A percentile compares a stretch with the other conserved stretches of the same genome.
These are phyloP conservation scores for Leccinum imitatum DNA, from an alignment of 768 basidiomycete species.

Conservation along the genomic window DNA sequence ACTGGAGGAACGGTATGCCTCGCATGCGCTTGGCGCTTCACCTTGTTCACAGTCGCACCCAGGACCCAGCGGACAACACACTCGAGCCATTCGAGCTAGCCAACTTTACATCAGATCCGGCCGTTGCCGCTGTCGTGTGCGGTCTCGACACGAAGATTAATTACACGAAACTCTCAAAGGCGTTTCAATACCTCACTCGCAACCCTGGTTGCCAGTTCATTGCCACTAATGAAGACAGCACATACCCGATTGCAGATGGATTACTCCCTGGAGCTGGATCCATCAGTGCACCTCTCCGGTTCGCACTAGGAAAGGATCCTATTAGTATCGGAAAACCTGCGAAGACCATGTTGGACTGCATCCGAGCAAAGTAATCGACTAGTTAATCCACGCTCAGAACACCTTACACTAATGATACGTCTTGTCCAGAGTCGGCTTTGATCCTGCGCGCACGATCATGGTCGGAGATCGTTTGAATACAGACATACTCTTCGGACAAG, in stretches of 20 bases:
- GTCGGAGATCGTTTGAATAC: conserved; percentile 94
- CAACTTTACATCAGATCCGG: conserved; percentile 70
- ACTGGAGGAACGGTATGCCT: conserved; percentile 80
- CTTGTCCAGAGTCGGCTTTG: conserved; percentile 69
- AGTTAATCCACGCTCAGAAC: not conserved
- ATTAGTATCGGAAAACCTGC: conserved; percentile 90
- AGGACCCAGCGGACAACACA: conserved; percentile 87
- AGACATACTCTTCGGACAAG: conserved; percentile 91
- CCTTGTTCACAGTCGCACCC: conserved; percentile 1
- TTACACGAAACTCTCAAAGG: conserved; percentile 93
- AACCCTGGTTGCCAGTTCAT: conserved; percentile 82
- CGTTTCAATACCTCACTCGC: conserved; percentile 84
- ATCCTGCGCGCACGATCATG: conserved; percentile 89
- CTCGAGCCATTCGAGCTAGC: conserved; percentile 66
- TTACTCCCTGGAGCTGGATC: conserved; percentile 85
- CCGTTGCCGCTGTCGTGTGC: conserved; percentile 91
- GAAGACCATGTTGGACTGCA: conserved; percentile 88
- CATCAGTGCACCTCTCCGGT: conserved; percentile 79
- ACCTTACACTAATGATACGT: conserved; percentile 10
- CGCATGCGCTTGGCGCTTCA: not conserved
- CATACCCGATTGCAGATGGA: conserved; percentile 73
- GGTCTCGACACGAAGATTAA: conserved; percentile 85
- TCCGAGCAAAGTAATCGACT: conserved; percentile 64
- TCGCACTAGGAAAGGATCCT: conserved; percentile 67
- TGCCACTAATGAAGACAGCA: conserved; percentile 90